Conservation (phyloP, 78 protist genomes). For the slime mould (Dictyostelium discoideum) region DNA sequence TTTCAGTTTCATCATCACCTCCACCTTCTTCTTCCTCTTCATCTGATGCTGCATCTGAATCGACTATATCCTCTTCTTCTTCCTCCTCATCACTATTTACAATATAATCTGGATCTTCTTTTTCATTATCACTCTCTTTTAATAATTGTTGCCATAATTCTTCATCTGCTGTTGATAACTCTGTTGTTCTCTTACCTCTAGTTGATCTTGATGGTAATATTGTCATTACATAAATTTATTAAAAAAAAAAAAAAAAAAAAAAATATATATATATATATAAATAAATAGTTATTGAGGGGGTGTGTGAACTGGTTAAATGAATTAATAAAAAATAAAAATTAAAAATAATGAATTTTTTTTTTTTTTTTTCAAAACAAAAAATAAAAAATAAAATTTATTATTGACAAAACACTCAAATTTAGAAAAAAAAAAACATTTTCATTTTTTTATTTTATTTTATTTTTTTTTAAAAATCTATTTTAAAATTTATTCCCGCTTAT, state of each 20-base stretch:
- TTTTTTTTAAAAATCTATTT: too few species aligned
- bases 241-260: neutral
- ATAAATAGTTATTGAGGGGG: neutral
- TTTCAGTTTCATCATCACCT: neutral
- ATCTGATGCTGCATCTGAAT: constrained; percentile 5
- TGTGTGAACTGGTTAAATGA: neutral
- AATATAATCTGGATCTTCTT: constrained; percentile 51
- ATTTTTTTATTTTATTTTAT: too few species aligned
- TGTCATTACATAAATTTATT: neutral
- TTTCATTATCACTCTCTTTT: constrained; percentile 37
- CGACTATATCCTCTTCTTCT: constrained; percentile 1
- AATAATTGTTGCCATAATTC: constrained; percentile 34
- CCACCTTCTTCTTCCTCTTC: constrained; percentile 25
- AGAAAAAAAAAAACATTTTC: too few species aligned
- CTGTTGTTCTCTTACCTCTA: constrained; percentile 56
- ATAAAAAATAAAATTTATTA: too few species aligned
- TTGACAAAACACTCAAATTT: too few species aligned
- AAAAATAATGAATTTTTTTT: too few species aligned
- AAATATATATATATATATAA: neutral
- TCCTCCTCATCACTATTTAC: constrained; percentile 4
- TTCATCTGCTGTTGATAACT: constrained; percentile 20
- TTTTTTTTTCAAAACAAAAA: too few species aligned
- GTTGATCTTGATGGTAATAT: constrained; percentile 67
- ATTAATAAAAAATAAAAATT: too few species aligned
- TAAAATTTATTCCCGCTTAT: too few species aligned